Conservation (phyloP, 78 protist species). For the Guillardia theta region DNA sequence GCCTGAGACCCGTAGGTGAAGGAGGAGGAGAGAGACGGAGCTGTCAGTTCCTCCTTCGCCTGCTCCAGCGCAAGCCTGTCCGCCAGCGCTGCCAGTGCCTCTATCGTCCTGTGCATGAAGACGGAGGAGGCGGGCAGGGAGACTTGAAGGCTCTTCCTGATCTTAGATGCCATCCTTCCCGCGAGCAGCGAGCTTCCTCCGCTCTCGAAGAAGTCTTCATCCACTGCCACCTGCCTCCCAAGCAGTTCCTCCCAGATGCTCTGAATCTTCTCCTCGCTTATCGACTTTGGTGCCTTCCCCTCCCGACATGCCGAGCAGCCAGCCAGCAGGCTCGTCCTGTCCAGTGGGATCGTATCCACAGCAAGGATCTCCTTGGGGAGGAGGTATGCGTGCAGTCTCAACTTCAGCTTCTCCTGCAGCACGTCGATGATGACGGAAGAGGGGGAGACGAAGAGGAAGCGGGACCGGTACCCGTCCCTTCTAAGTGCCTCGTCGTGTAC, state of each 20-base stretch:
- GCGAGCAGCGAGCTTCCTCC: conserved; percentile 3
- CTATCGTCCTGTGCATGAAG: not conserved
- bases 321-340: not conserved
- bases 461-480: no score
- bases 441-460: no score
- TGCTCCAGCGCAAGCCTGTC: no score
- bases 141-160: not conserved
- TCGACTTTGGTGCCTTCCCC: no score
- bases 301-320: not conserved
- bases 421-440: no score
- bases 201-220: not conserved
- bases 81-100: not conserved
- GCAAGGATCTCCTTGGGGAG: not conserved
- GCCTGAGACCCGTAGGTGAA: no score
- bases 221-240: not conserved
- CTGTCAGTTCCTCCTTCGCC: no score
- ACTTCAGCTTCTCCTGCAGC: no score
- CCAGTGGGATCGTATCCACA: not conserved
- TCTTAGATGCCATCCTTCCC: not conserved
- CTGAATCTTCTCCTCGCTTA: not conserved
- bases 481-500: no score
- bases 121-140: not conserved
- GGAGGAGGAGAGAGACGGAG: no score
- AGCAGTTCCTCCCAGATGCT: not conserved
- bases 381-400: not conserved